A percentile compares a stretch with the other conserved stretches of the same genome.
Conservation (phyloP, 371 early-diverging fungal species). For the Rhizopus microsporus region DNA sequence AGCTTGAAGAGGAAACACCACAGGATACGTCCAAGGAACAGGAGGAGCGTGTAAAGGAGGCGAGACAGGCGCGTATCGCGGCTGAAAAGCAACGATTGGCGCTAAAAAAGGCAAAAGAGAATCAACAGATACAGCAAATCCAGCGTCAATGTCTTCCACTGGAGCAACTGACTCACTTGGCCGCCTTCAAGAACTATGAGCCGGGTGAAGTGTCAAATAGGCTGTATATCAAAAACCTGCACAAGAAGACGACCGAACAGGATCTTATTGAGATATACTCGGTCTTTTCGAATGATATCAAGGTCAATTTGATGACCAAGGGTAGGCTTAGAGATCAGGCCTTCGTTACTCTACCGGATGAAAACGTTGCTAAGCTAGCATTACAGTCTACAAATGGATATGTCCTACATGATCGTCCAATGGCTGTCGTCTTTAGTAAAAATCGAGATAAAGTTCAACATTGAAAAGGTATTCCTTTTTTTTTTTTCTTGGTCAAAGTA, state of each 20-base stretch:
- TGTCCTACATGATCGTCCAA: slow-evolving; percentile 35
- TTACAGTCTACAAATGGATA: slow-evolving; percentile 37
- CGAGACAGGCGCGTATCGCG: slow-evolving; percentile 21
- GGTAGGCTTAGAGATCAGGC: slow-evolving; percentile 46
- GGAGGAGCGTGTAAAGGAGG: slow-evolving; percentile 27
- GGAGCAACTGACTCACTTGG: slow-evolving; percentile 20
- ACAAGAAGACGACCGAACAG: slow-evolving; percentile 29
- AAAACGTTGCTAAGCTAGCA: slow-evolving; percentile 26
- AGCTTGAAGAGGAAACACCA: slow-evolving; percentile 35
- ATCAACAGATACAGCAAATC: neutral
- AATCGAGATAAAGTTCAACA: too few species aligned
- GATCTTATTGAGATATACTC: slow-evolving; percentile 37
- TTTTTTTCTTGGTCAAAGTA: too few species aligned
- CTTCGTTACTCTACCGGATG: slow-evolving; percentile 32
- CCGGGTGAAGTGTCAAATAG: slow-evolving; percentile 29
- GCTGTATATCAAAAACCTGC: slow-evolving; percentile 45
- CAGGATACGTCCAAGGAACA: slow-evolving; percentile 8
- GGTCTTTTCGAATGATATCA: slow-evolving; percentile 20
- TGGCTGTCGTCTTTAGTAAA: slow-evolving; percentile 29
- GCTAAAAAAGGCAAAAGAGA: slow-evolving; percentile 5
- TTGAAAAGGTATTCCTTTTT: too few species aligned
- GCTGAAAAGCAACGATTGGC: slow-evolving; percentile 28
- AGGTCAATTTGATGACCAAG: slow-evolving; percentile 34
- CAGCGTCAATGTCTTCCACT: slow-evolving; percentile 15
- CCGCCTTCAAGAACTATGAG: slow-evolving; percentile 37